Evolutionary conservation across 768 basidiomycete species (phyloP).

Genomic region (Inosperma sp.): DNA sequence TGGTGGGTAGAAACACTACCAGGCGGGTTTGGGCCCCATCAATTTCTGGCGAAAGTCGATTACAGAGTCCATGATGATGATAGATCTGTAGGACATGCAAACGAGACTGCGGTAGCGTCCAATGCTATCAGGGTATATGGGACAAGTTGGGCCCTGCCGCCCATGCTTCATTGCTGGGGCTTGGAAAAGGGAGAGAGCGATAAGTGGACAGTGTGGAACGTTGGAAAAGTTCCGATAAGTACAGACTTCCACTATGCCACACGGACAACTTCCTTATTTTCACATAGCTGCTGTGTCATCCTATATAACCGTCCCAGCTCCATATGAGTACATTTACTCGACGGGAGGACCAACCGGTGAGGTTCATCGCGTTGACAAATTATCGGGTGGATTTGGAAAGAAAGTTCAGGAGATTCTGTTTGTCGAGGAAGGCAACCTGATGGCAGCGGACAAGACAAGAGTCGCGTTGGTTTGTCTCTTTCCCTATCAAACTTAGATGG

Average conservation of each 20-base stretch:
- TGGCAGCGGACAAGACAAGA: conserved; percentile 45
- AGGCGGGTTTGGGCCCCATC: conserved; percentile 45
- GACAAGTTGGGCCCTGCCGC: conserved; percentile 49
- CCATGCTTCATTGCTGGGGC: conserved; percentile 43
- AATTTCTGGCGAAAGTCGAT: conserved; percentile 38
- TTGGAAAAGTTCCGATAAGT: conserved; percentile 48
- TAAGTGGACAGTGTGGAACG: conserved; percentile 31
- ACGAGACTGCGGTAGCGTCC: no score
- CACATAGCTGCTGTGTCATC: conserved; percentile 48
- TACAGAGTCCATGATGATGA: conserved; percentile 30
- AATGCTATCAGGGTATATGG: conserved; percentile 31
- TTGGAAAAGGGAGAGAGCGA: conserved; percentile 25
- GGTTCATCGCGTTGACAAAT: conserved; percentile 36
- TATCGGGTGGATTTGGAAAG: conserved; percentile 36
- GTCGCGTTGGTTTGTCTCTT: conserved; percentile 38
- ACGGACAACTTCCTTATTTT: neutral
- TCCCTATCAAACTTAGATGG: no score
- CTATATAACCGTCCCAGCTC: conserved; percentile 46
- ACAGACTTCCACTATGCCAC: conserved; percentile 1
- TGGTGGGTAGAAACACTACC: conserved; percentile 36
- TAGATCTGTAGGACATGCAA: neutral
- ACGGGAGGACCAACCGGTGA: conserved; percentile 50
- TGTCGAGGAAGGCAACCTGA: conserved; percentile 40
- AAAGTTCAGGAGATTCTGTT: conserved; percentile 47
- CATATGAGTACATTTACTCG: conserved; percentile 45